Evolutionary conservation across 495 filamentous ascomycete species (phyloP), one percentile per base, ranked within the genome.

Genomic region (Penicillium odoratum): DNA sequence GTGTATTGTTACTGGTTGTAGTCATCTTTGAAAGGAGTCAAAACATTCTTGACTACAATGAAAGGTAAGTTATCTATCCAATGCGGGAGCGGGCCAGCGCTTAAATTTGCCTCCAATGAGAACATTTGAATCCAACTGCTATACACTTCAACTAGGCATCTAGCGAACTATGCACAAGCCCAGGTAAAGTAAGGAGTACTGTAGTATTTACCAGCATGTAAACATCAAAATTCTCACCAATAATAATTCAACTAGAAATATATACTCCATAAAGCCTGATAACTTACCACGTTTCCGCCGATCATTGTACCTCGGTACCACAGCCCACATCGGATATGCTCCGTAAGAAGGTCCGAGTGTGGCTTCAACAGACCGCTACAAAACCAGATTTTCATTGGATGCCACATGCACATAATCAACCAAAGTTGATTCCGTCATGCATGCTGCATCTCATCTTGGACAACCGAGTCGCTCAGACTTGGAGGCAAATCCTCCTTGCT

Each of bases 401-500:
- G 15, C 25, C 45, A 16, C 46, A 31, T 48, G 46, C 46, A 48
- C 46, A 48, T 31, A 48, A 48, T 48, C 7, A 8, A 29, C 28
- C 9, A 29, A 48, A 30, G 10, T 10, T 31, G 15, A 48, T 48
- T 48, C 46, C 18, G n/a, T 53, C 36, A 53, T 42, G 51, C 51
- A 53, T n/a, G 51, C 10, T 16, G 33, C 38, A 43, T 21, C 51
- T 58, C 46, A 57, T 55, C 43, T 13, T 52, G 47, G 2, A 36
- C 53, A 43, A 69, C 4, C 9, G 45, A 40, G 28, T 67, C 64
- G 34, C 64, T 67, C 50, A 63, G 29, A 45, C 64, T 69, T 2
- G 89, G 88, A 44, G 89, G 88, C 49, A 90, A 65, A 69, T 91
- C 88, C 51, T 75, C 77, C 13, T 81, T 76, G 25, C 64, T 68